Evolutionary conservation across 2,329 filamentous ascomycete genomes (phyloP), one percentile per base, ranked within the genome.

Genomic region (Fusarium sublunatum): DNA sequence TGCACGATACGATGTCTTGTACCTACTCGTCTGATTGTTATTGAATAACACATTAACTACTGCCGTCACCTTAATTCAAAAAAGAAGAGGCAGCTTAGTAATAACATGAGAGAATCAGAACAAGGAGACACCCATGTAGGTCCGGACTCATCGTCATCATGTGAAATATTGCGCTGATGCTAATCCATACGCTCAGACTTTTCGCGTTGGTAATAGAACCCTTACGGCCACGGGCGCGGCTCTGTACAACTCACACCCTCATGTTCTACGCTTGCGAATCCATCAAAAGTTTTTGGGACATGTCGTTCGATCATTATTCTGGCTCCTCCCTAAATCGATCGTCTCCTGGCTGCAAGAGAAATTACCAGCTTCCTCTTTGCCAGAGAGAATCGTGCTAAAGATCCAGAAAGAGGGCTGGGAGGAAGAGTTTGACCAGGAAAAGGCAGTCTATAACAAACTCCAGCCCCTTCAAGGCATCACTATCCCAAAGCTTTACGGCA

Each of bases 391-490:
- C 34, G 64, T 71, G 25, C 40, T 71, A 6, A 71, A 71, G 49
- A 59, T 50, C 35, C 50, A 68, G 35, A 71, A 72, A 38, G 50
- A 53, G 19, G 62, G 54, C 24, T 73, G 68, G 70, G 69, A 72
- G 15, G 58, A 67, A n/a, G 70, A 72, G 35, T 73, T 72, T 35
- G 59, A 68, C 24, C 54, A 53, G n/a, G 68, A 73, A 56, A 43
- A 58, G 26, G 54, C 63, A 13, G 51, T 57, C 7, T 72, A 72
- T 42, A 38, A 62, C 7, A 63, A 51, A 25, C 49, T 70, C 7
- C 41, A 58, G n/a, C 52, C 46, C 13, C 29, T 73, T 7, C 70
- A 72, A 35, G 69, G 71, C 31, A 42, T 53, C 38, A 50, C 67
- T 6, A 65, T 72, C 5, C 70, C 70, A 12, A 57, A 24, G 24